phyloP scores from a whole-genome alignment of 2,329 filamentous ascomycete genomes.

The Hymenoscyphus infarciens region DNA sequence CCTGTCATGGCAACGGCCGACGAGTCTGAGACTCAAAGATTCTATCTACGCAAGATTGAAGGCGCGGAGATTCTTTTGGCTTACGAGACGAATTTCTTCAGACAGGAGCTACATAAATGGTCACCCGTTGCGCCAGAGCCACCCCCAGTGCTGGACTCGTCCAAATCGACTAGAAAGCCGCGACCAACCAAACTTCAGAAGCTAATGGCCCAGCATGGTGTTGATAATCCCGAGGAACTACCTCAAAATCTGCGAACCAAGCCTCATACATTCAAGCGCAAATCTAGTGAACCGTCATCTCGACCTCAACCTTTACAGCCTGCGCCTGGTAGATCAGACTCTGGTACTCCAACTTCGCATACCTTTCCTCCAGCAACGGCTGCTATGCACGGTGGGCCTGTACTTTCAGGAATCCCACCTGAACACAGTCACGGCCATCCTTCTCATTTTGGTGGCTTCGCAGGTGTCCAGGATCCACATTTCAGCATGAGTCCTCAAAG shows the following conservation, averaged over 20 bases:
- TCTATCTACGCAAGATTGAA: slow-evolving; percentile 95
- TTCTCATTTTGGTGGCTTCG: slow-evolving; percentile 23
- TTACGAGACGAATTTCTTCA: slow-evolving; percentile 95
- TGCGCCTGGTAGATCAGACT: slow-evolving; percentile 32
- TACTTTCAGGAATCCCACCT: slow-evolving; percentile 28
- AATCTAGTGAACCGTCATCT: slow-evolving; percentile 33
- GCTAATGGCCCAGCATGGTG: slow-evolving; percentile 81
- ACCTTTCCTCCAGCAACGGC: slow-evolving; percentile 24
- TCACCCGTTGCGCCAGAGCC: slow-evolving; percentile 82
- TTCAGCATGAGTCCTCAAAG: slow-evolving; percentile 27
- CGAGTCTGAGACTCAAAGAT: slow-evolving; percentile 85
- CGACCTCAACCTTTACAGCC: slow-evolving; percentile 32
- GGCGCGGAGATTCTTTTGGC: slow-evolving; percentile 90
- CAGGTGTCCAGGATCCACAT: slow-evolving; percentile 26
- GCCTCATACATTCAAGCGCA: slow-evolving; percentile 34
- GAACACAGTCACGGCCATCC: slow-evolving; percentile 28
- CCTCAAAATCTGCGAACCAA: slow-evolving; percentile 59
- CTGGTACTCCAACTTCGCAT: slow-evolving; percentile 32
- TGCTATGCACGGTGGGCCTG: slow-evolving; percentile 27
- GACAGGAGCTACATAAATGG: slow-evolving; percentile 93
- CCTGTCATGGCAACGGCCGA: slow-evolving; percentile 76
- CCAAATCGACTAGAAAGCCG: slow-evolving; percentile 89
- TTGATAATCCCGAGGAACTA: slow-evolving; percentile 86
- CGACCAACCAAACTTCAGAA: slow-evolving; percentile 96
- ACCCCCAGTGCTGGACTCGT: slow-evolving; percentile 81